Evolutionary conservation across 1,284 basidiomycete genomes (phyloP).

Genomic region (Pseudozyma sp.): DNA sequence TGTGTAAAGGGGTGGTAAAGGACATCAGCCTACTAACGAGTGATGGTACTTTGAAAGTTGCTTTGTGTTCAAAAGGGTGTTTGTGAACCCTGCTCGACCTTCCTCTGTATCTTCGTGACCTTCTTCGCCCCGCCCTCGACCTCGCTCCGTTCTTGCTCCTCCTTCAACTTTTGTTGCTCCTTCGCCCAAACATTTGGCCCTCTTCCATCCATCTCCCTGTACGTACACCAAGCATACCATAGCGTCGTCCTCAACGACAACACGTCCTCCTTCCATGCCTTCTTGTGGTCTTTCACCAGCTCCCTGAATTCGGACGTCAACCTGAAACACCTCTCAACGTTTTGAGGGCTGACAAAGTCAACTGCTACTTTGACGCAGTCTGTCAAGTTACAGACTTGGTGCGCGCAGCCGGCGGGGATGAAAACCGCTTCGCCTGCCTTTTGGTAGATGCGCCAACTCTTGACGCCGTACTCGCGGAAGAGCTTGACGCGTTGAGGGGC

Average conservation of each 20-base stretch:
- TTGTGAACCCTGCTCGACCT: constrained; percentile 21
- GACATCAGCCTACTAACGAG: not conserved
- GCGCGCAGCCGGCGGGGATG: constrained; percentile 93
- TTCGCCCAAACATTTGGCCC: constrained; percentile 34
- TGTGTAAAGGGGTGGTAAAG: too few relatives aligned
- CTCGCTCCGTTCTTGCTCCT: not conserved
- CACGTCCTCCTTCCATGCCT: constrained; percentile 93
- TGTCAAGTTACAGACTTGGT: constrained; percentile 87
- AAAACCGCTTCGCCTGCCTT: constrained; percentile 92
- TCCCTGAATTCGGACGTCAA: constrained; percentile 88
- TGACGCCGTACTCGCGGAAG: constrained; percentile 77
- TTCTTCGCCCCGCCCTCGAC: not conserved
- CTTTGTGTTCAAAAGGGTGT: not conserved
- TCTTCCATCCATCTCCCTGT: constrained; percentile 31
- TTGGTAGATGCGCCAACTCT: constrained; percentile 86
- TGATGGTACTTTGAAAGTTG: not conserved
- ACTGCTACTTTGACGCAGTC: constrained; percentile 97
- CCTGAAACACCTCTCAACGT: constrained; percentile 83
- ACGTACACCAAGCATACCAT: constrained; percentile 83
- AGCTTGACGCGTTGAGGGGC: constrained; percentile 77
- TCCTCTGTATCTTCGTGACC: constrained; percentile 8
- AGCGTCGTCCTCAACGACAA: constrained; percentile 86
- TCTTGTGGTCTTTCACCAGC: constrained; percentile 77
- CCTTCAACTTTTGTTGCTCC: constrained; percentile 5
- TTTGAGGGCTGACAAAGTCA: constrained; percentile 94